A percentile compares a stretch with the other conserved stretches of the same genome.
Conservation (phyloP, 805 yeast species). For the Candida silvatica region DNA sequence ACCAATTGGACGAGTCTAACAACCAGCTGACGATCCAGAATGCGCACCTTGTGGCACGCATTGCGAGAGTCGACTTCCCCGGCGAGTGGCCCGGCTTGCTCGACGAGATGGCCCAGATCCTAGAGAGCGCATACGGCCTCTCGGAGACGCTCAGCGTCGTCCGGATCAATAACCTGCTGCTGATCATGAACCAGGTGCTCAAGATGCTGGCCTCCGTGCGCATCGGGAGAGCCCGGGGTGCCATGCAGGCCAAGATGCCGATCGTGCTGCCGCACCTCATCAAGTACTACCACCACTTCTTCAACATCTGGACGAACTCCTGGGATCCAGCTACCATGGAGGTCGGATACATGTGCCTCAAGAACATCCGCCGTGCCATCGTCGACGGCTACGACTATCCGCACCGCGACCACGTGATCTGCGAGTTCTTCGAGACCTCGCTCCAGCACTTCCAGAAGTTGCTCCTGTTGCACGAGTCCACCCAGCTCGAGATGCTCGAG, state of each 20-base stretch:
- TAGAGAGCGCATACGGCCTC: constrained; percentile 34
- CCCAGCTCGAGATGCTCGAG: constrained; percentile 43
- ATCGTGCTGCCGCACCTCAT: constrained; percentile 51
- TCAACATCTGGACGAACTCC: constrained; percentile 52
- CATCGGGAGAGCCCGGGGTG: constrained; percentile 75
- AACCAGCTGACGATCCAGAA: constrained; percentile 72
- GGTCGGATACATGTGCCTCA: constrained; percentile 69
- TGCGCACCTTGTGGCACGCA: constrained; percentile 73
- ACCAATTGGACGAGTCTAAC: constrained; percentile 56
- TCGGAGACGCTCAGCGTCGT: constrained; percentile 29
- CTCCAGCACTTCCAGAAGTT: constrained; percentile 54
- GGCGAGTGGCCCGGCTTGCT: constrained; percentile 77
- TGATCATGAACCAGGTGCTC: constrained; percentile 68
- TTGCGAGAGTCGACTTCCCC: constrained; percentile 82
- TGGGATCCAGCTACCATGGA: constrained; percentile 52
- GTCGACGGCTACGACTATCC: constrained; percentile 72
- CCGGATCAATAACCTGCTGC: constrained; percentile 51
- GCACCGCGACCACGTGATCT: constrained; percentile 47
- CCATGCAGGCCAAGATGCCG: constrained; percentile 67
- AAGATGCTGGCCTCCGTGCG: constrained; percentile 68
- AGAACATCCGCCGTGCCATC: constrained; percentile 62
- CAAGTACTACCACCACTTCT: constrained; percentile 48
- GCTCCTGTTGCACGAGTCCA: constrained; percentile 42
- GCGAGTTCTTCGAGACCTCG: constrained; percentile 50
- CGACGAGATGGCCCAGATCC: constrained; percentile 43